Evolutionary conservation across 768 basidiomycete species (phyloP).

Genomic region (Pisolithus sp.): DNA sequence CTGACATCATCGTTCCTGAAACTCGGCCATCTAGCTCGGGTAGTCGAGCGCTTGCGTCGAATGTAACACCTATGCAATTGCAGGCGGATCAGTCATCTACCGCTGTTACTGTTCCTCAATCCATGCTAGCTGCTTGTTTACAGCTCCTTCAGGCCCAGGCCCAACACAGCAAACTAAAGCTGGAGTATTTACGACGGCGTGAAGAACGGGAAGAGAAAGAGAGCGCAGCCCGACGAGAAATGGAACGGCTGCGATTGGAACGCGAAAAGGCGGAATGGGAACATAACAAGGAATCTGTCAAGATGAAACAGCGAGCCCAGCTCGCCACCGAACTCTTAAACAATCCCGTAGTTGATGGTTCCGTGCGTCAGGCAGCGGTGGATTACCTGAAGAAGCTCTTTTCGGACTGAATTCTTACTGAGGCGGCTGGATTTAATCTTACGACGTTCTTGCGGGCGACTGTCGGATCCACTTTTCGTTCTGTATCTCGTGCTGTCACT

Average conservation of each 20-base stretch:
- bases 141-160: conserved; percentile 62
- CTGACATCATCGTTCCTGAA: conserved; percentile 16
- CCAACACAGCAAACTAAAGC: conserved; percentile 62
- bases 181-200: conserved; percentile 59
- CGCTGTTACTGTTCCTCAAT: conserved; percentile 50
- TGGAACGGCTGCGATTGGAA: conserved; percentile 48
- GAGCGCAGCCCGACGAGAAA: conserved; percentile 41
- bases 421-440: background rate
- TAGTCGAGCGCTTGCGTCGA: conserved; percentile 7
- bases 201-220: conserved; percentile 69
- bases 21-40: conserved; percentile 15
- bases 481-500: too few relatives aligned
- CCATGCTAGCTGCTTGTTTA: conserved; percentile 48
- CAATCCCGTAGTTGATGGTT: conserved; percentile 51
- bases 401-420: conserved; percentile 20
- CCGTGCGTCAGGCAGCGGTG: conserved; percentile 58
- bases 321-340: conserved; percentile 62
- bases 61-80: conserved; percentile 10
- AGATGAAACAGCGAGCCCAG: conserved; percentile 55
- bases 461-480: background rate
- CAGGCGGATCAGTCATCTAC: conserved; percentile 36
- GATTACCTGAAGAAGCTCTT: conserved; percentile 71
- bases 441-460: background rate
- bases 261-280: conserved; percentile 54
- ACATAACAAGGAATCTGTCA: conserved; percentile 42